Base-by-base conservation (phyloP, 495 filamentous ascomycete species). In the Tuber brumale region DNA sequence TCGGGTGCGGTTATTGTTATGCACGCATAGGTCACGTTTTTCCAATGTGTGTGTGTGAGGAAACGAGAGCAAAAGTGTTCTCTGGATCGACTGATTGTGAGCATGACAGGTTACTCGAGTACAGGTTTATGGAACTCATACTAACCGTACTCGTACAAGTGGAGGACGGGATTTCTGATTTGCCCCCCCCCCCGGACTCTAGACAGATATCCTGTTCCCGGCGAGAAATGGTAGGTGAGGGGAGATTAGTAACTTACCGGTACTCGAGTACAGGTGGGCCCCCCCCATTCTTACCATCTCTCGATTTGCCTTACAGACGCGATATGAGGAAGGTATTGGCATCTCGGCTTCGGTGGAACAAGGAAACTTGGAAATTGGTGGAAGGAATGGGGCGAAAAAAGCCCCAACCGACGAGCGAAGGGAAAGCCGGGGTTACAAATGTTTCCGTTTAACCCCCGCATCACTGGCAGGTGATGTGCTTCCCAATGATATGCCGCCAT, bases 221-320 rank as follows among this genome's bases (percentile, higher is more conserved):
- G 51, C 66, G 51, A 70, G 66, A 45, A 44, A 44, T 78, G 74
- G 73, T 70, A 80, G 77, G 79, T 79, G 76, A 78, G 72, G 45
- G 51, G 48, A 35, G 31, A 23, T 57, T 31, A 39, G 35, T n/a
- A 72, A 45, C 51, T 43, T 70, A 39, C n/a, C n/a, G n/a, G n/a
- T n/a, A n/a, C 48, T 57, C 21, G 48, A 31, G n/a, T 2, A 31
- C 57, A 31, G 1, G n/a, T 61, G 6, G 12, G 5, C 23, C 57
- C 27, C 23, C 7, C 76, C 37, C 70, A 45, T 41, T 31, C 57
- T 19, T 48, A 70, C n/a, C 23, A 66, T 44, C 42, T 41, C 72
- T 71, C 71, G n/a, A 44, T 71, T 48, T 41, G 31, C 69, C 18
- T 16, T 44, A 44, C 14, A 72, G 42, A 44, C 42, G 23, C 46